Evolutionary conservation across 2,329 filamentous ascomycete species (phyloP).

Genomic region (Blastomyces gilchristii): DNA sequence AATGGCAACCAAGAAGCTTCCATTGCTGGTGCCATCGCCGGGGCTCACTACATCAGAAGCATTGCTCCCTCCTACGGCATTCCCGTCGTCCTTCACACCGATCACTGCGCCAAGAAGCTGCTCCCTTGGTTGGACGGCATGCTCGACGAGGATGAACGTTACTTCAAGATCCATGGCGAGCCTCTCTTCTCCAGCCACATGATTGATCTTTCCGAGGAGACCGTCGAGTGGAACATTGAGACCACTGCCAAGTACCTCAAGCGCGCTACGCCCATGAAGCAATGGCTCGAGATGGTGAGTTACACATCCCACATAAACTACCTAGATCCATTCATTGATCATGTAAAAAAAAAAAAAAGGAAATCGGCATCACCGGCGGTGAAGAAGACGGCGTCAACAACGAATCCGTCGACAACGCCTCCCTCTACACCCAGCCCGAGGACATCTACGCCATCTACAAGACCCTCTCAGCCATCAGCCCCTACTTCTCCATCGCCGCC

Average conservation of each 20-base stretch:
- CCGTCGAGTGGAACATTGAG: slow-evolving; percentile 78
- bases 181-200: slow-evolving; percentile 96
- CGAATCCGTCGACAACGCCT: slow-evolving; percentile 92
- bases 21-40: slow-evolving; percentile 77
- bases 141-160: slow-evolving; percentile 84
- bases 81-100: slow-evolving; percentile 88
- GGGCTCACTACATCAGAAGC: slow-evolving; percentile 84
- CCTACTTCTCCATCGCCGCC: slow-evolving; percentile 96
- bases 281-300: slow-evolving; percentile 94
- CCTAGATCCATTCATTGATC: too few relatives aligned
- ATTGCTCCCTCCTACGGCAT: slow-evolving; percentile 80
- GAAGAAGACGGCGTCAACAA: slow-evolving; percentile 99
- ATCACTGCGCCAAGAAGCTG: slow-evolving; percentile 99
- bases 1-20: slow-evolving; percentile 80
- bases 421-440: slow-evolving; percentile 94
- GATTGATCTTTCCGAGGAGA: slow-evolving; percentile 94
- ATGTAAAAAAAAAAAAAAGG: slow-evolving; percentile 31
- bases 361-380: slow-evolving; percentile 90
- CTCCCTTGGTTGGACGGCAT: slow-evolving; percentile 96
- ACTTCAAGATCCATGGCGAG: slow-evolving; percentile 87
- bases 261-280: slow-evolving; percentile 91
- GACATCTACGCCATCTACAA: slow-evolving; percentile 90
- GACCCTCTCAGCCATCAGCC: slow-evolving; percentile 71
- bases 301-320: background rate
- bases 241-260: slow-evolving; percentile 90